Conservation (phyloP, 805 yeast genomes). For the Kluyveromyces starmeri region DNA sequence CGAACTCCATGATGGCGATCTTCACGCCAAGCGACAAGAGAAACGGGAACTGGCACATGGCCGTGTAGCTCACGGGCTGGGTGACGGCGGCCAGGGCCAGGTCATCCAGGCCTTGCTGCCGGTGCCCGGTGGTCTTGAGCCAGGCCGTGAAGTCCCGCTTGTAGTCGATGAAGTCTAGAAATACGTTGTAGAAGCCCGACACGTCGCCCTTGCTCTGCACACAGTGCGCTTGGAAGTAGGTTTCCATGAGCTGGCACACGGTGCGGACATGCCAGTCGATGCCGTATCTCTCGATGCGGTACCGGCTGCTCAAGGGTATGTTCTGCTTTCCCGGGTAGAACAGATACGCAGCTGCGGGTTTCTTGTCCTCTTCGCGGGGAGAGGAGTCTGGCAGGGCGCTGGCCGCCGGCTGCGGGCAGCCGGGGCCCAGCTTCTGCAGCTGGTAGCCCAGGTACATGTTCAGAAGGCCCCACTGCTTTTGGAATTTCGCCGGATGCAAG, state of each 20-base stretch:
- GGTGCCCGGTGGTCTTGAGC: slow-evolving; percentile 34
- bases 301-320: slow-evolving; percentile 4
- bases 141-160: slow-evolving; percentile 77
- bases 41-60: slow-evolving; percentile 80
- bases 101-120: slow-evolving; percentile 14
- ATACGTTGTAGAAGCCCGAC: slow-evolving; percentile 53
- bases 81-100: neutral
- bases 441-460: slow-evolving; percentile 77
- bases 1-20: slow-evolving; percentile 71
- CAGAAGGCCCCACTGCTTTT: slow-evolving; percentile 50
- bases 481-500: slow-evolving; percentile 35
- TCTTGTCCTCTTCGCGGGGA: slow-evolving; percentile 1
- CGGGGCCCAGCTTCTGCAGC: slow-evolving; percentile 23
- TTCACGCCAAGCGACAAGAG: slow-evolving; percentile 75
- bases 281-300: slow-evolving; percentile 43
- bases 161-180: slow-evolving; percentile 72
- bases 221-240: slow-evolving; percentile 48
- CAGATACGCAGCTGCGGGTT: neutral
- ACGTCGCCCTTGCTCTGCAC: slow-evolving; percentile 25
- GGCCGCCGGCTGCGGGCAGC: neutral
- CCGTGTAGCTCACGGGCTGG: slow-evolving; percentile 13
- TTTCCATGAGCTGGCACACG: slow-evolving; percentile 50
- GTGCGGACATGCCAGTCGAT: slow-evolving; percentile 74
- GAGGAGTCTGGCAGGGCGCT: neutral
- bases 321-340: slow-evolving; percentile 2